phyloP scores from a whole-genome alignment of 306 rosid species.

The Parietaria judaica region DNA sequence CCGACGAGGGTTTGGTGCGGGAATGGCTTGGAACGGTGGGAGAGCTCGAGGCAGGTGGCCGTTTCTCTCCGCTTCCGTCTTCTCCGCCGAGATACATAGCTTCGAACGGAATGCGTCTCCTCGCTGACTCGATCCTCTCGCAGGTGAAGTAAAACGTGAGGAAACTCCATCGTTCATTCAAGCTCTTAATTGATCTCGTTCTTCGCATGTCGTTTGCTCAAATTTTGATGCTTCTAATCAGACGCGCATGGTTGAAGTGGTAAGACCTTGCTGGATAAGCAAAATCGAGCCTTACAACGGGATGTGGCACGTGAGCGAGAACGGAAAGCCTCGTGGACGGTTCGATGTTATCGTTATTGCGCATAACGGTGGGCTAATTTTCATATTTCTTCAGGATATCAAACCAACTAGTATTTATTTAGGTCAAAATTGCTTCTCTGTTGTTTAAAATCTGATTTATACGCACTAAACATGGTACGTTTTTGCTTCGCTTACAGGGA shows the following conservation, averaged over 20 bases:
- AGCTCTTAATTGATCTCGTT: constrained; percentile 2
- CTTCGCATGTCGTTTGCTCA: constrained; percentile 10
- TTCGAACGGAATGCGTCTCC: constrained; percentile 66
- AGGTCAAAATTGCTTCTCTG: neutral
- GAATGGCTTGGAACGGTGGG: constrained; percentile 73
- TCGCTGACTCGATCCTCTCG: constrained; percentile 72
- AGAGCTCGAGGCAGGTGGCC: constrained; percentile 67
- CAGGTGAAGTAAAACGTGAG: constrained; percentile 30
- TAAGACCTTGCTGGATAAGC: constrained; percentile 85
- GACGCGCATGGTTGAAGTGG: constrained; percentile 58
- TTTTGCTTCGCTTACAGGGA: constrained; percentile 43
- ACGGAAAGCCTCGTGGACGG: constrained; percentile 71
- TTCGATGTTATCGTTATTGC: constrained; percentile 89
- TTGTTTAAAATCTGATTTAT: neutral
- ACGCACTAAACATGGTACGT: neutral
- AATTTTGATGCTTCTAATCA: constrained; percentile 30
- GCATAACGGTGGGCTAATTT: constrained; percentile 58
- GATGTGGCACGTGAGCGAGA: constrained; percentile 92
- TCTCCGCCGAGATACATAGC: constrained; percentile 57
- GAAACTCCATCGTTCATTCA: neutral
- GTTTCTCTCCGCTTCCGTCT: constrained; percentile 50
- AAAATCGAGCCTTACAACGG: constrained; percentile 89
- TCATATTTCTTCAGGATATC: neutral
- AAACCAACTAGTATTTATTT: neutral
- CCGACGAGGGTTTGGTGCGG: constrained; percentile 55